These are phyloP conservation scores for Kockiozyma suomiensis DNA, from an alignment of 805 yeast genomes.

Conservation along the genomic window DNA sequence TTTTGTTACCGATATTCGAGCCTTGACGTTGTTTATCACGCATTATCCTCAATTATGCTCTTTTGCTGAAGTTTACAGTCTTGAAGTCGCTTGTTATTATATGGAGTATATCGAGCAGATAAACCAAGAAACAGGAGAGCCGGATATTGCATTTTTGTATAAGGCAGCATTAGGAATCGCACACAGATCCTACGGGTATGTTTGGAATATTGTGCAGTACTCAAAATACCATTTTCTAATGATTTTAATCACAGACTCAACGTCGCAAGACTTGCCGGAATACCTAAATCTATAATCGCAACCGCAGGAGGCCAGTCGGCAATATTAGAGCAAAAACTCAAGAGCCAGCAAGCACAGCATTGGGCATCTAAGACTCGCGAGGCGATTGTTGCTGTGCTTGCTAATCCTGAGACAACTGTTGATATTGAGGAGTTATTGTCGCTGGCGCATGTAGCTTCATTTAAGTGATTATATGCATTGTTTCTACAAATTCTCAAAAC, in stretches of 20 bases:
- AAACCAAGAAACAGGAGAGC: slow-evolving; percentile 42
- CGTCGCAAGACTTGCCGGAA: slow-evolving; percentile 75
- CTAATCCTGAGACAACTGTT: neutral
- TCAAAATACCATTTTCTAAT: too few species aligned
- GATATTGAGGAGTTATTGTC: neutral
- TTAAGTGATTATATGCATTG: too few species aligned
- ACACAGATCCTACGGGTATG: slow-evolving; percentile 67
- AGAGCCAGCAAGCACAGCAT: neutral
- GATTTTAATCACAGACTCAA: slow-evolving; percentile 48
- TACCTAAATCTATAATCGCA: slow-evolving; percentile 40
- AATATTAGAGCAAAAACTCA: slow-evolving; percentile 7
- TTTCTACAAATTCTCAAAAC: neutral
- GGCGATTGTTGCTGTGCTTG: neutral
- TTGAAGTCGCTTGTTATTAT: slow-evolving; percentile 60
- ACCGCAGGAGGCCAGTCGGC: slow-evolving; percentile 28
- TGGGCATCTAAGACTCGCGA: slow-evolving; percentile 20
- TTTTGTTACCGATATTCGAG: slow-evolving; percentile 49
- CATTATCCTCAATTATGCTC: slow-evolving; percentile 73
- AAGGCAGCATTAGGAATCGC: slow-evolving; percentile 54
- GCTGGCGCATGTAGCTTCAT: neutral
- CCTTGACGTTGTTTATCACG: slow-evolving; percentile 76
- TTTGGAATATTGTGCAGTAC: neutral
- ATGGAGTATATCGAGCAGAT: slow-evolving; percentile 59
- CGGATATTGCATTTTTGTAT: slow-evolving; percentile 56
- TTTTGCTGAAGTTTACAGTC: slow-evolving; percentile 48